Evolutionary conservation across 2,329 filamentous ascomycete genomes (phyloP).

Genomic region (Ascochyta koolunga): DNA sequence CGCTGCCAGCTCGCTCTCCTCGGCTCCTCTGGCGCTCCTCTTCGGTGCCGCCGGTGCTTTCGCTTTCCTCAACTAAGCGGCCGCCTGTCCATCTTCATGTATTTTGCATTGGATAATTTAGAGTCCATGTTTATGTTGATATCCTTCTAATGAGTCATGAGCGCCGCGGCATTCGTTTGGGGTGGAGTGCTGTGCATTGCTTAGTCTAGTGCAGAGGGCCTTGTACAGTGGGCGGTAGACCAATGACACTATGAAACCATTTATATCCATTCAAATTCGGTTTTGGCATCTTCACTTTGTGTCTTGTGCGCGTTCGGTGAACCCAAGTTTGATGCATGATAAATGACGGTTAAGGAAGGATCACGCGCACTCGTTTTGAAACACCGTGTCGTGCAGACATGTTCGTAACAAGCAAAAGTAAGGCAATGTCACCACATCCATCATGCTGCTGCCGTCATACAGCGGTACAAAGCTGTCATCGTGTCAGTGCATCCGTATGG

Average conservation of each 20-base stretch:
- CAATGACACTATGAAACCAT: constrained; percentile 21
- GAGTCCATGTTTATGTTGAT: constrained; percentile 18
- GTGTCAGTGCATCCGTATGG: constrained; percentile 2
- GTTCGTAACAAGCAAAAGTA: constrained; percentile 5
- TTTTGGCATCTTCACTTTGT: background rate
- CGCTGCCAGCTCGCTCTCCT: constrained; percentile 46
- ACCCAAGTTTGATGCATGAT: too few species aligned
- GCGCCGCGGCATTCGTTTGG: constrained; percentile 14
- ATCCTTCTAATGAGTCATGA: constrained; percentile 24
- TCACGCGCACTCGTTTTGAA: background rate
- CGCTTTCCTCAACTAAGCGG: constrained; percentile 48
- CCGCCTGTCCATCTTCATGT: constrained; percentile 19
- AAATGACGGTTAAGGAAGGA: too few species aligned
- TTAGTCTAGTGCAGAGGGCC: constrained; percentile 32
- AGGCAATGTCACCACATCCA: constrained; percentile 18
- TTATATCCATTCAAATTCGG: constrained; percentile 1
- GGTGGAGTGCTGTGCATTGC: constrained; percentile 28
- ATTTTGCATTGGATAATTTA: constrained; percentile 27
- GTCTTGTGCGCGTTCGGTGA: background rate
- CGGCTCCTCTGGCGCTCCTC: constrained; percentile 27
- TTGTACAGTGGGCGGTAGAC: constrained; percentile 32
- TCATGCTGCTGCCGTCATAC: constrained; percentile 14
- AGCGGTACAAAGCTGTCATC: constrained; percentile 16
- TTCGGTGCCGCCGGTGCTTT: constrained; percentile 51
- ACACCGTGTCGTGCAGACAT: constrained; percentile 3